These are phyloP conservation scores for Leccinellum luteum DNA, from an alignment of 768 basidiomycete species.

Conservation along the genomic window DNA sequence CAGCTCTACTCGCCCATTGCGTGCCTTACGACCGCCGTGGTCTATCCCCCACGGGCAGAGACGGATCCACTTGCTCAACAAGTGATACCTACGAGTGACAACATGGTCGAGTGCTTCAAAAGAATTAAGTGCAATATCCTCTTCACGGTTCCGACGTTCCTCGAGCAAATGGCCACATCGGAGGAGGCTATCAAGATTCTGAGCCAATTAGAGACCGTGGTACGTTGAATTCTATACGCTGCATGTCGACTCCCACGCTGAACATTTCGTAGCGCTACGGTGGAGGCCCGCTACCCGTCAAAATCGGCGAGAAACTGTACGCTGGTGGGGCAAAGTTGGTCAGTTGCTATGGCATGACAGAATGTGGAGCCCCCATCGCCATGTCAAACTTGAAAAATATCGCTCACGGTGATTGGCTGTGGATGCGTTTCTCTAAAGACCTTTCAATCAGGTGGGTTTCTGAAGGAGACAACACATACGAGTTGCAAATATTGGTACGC, in stretches of 20 bases:
- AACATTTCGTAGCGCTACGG: conserved; percentile 30
- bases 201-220: conserved; percentile 27
- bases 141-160: conserved; percentile 37
- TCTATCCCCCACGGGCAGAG: conserved; percentile 30
- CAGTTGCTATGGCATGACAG: conserved; percentile 38
- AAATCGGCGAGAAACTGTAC: conserved; percentile 33
- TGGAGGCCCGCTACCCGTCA: conserved; percentile 38
- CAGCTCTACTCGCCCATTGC: conserved; percentile 22
- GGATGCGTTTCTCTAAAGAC: conserved; percentile 28
- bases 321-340: conserved; percentile 33
- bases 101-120: conserved; percentile 36
- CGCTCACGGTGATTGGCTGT: conserved; percentile 34
- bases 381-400: conserved; percentile 3
- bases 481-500: conserved; percentile 38
- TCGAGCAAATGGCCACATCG: conserved; percentile 36
- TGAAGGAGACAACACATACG: conserved; percentile 34
- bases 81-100: conserved; percentile 37
- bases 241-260: not conserved
- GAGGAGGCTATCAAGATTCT: conserved; percentile 24
- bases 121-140: conserved; percentile 30
- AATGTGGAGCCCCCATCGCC: conserved; percentile 17
- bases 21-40: conserved; percentile 10
- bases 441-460: conserved; percentile 29
- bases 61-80: conserved; percentile 27
- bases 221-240: conserved; percentile 14